Percentiles rank a stretch among this genome's conserved stretches.
Evolutionary conservation across 331 rosid genomes (phyloP).

Genomic region (Cydonia oblonga): DNA sequence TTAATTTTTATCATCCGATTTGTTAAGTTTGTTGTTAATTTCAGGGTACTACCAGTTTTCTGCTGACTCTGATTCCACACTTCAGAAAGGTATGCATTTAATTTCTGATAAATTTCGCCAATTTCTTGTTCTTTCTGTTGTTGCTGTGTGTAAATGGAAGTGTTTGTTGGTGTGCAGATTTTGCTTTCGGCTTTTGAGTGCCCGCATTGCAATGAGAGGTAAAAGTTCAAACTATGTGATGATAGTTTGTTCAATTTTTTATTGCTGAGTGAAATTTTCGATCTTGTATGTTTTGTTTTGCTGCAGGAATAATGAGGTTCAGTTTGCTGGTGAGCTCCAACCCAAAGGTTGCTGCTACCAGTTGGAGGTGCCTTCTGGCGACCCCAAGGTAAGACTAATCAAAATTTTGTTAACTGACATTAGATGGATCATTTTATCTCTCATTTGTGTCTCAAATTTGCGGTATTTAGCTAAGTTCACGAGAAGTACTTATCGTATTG

Average conservation of each 20-base stretch:
- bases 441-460: neutral
- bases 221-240: conserved; percentile 6
- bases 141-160: neutral
- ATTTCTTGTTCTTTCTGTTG: neutral
- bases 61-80: conserved; percentile 67
- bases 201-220: conserved; percentile 90
- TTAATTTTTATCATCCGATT: neutral
- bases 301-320: conserved; percentile 81
- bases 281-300: neutral
- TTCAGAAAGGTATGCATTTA: conserved; percentile 62
- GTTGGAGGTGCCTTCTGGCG: conserved; percentile 49
- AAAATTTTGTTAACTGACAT: neutral
- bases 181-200: conserved; percentile 86
- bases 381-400: conserved; percentile 41
- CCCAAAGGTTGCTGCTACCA: conserved; percentile 72
- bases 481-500: neutral
- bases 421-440: neutral
- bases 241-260: neutral
- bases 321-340: conserved; percentile 96
- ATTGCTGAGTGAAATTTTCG: neutral
- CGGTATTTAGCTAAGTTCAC: neutral
- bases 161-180: conserved; percentile 11
- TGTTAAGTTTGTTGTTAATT: neutral
- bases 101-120: neutral
- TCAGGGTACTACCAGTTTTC: conserved; percentile 72